These are phyloP conservation scores for Coniferiporia sulphurascens DNA, from an alignment of 1,284 basidiomycete species.

Conservation along the genomic window DNA sequence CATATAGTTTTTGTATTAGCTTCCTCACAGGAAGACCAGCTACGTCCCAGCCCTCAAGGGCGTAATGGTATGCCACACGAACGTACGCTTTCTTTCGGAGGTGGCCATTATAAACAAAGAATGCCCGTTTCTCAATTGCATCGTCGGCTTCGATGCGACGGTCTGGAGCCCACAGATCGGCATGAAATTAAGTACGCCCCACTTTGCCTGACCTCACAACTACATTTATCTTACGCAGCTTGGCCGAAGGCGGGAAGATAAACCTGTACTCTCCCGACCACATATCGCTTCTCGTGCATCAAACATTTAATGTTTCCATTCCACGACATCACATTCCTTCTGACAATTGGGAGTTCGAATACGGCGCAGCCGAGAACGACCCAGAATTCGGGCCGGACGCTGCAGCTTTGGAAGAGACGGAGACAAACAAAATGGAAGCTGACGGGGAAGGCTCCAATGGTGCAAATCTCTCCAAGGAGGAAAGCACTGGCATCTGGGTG, in stretches of 20 bases:
- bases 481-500: conserved; percentile 75
- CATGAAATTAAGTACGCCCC: conserved; percentile 70
- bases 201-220: neutral
- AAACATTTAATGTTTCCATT: conserved; percentile 96
- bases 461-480: conserved; percentile 26
- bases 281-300: conserved; percentile 87
- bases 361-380: conserved; percentile 73
- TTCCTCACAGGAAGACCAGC: conserved; percentile 38
- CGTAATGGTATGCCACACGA: conserved; percentile 84
- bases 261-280: conserved; percentile 93
- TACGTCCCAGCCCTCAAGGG: conserved; percentile 86
- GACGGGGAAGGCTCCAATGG: conserved; percentile 27
- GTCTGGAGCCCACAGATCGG: conserved; percentile 89
- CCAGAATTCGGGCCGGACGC: conserved; percentile 55
- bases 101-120: conserved; percentile 76
- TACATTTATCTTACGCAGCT: neutral
- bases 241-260: conserved; percentile 69
- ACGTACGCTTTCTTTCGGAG: conserved; percentile 64
- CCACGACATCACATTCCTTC: conserved; percentile 86
- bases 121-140: conserved; percentile 81
- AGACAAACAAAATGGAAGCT: conserved; percentile 23
- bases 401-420: conserved; percentile 22
- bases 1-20: neutral
- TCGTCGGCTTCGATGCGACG: conserved; percentile 76
- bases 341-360: conserved; percentile 84